Conservation (phyloP, 305 asterid species). For the Rubia peregrina region DNA sequence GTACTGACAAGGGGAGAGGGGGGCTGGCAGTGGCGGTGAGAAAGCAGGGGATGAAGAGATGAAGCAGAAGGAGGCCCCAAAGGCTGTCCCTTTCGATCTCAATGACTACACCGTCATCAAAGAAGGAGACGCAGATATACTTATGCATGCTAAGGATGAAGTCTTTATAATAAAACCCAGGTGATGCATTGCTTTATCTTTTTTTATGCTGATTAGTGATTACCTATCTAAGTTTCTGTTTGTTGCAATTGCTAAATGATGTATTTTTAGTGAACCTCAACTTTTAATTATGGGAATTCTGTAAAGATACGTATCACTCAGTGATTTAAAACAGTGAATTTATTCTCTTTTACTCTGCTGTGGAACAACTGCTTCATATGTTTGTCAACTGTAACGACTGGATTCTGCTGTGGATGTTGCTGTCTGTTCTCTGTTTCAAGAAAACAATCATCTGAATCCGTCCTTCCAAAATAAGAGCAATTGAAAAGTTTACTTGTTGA, state of each 20-base stretch:
- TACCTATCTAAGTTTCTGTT: not conserved
- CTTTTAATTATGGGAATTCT: not conserved
- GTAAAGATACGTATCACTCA: no score
- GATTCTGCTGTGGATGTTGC: no score
- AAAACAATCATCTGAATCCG: no score
- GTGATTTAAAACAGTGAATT: no score
- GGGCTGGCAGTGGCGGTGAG: constrained; percentile 28
- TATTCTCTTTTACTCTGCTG: no score
- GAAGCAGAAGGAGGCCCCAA: constrained; percentile 22
- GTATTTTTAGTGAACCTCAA: not conserved
- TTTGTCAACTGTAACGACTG: no score
- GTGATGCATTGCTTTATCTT: constrained; percentile 20
- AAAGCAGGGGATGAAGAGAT: constrained; percentile 34
- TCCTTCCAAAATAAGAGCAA: no score
- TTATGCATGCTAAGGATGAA: constrained; percentile 78
- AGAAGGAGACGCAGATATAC: constrained; percentile 94
- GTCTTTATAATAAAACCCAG: constrained; percentile 90
- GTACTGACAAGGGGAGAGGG: constrained; percentile 27
- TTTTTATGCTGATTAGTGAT: not conserved
- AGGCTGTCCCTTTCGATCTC: constrained; percentile 25
- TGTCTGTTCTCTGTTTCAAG: no score
- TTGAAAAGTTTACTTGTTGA: no score
- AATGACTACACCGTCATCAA: constrained; percentile 32
- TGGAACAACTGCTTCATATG: no score
- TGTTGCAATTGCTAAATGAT: not conserved